Conservation (phyloP, 352 stramenopile species). For the Phytopythium cucurbitacearum region DNA sequence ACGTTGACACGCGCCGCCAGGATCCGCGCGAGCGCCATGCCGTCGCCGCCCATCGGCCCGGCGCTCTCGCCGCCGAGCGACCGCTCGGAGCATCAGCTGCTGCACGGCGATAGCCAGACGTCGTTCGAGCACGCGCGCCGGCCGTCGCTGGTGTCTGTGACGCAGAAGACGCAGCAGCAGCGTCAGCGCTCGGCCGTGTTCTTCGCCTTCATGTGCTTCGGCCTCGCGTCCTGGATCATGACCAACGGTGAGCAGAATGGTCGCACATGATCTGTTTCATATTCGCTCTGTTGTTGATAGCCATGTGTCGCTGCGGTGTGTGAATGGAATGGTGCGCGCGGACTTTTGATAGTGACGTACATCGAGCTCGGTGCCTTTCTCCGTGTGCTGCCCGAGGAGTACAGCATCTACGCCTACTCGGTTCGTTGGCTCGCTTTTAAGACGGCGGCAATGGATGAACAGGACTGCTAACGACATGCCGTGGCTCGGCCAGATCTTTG, state of each 20-base stretch:
- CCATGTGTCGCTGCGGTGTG: neutral
- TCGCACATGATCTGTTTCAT: neutral
- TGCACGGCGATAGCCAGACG: neutral
- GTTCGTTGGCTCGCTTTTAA: slow-evolving; percentile 21
- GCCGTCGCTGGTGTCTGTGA: neutral
- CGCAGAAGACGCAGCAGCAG: neutral
- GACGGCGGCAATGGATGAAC: no score
- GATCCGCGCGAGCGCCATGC: no score
- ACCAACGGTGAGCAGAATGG: slow-evolving; percentile 31
- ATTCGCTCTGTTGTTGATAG: no score
- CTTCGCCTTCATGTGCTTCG: slow-evolving; percentile 50
- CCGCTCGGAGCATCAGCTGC: no score
- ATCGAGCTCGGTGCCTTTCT: slow-evolving; percentile 56
- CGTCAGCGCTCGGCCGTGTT: slow-evolving; percentile 26
- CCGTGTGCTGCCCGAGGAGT: slow-evolving; percentile 52
- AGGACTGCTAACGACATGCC: neutral
- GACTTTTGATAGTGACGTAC: slow-evolving; percentile 30
- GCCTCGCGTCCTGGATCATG: slow-evolving; percentile 61
- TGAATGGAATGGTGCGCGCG: neutral
- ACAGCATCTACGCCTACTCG: slow-evolving; percentile 68
- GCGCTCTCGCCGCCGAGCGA: no score
- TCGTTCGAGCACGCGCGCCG: neutral
- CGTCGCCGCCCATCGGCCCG: no score
- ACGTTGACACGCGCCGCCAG: no score
- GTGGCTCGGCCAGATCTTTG: slow-evolving; percentile 37